Base-by-base conservation (phyloP, 352 stramenopile genomes). In the Salisapilia sapeloensis region DNA sequence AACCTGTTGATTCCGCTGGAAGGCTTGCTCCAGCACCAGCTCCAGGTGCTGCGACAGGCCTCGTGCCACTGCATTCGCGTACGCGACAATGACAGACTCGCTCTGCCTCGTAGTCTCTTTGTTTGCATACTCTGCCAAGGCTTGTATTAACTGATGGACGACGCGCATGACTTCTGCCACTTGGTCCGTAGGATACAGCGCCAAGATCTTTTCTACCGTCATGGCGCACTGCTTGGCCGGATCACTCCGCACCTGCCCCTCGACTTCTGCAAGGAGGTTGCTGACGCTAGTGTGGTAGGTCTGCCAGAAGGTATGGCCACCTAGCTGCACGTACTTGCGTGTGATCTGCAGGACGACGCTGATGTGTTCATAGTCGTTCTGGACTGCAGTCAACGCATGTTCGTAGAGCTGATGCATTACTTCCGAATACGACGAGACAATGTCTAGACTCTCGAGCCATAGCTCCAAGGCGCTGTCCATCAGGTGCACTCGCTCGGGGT, bases 381-480 rank as follows among this genome's bases (percentile, higher is more conserved):
- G 52, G 53, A 89, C 60, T 22, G 85, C 44, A 8, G 48, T 56
- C 21, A 87, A 17, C 10, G 53, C 51, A 42, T 89, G 78, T 6
- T 25, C 37, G 19, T 87, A 84, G 0, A 87, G 59, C 13, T 47
- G 9, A 27, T 89, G 72, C 1, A 89, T 55, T 27, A 74, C 53
- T 35, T 79, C 59, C 0, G 54, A 70, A 51, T 92, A 89, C 10
- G 44, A 33, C 1, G 47, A 50, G 1, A 52, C 52, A 27, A 76
- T 52, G 11, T 58, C 46, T 6, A 81, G 46, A 7, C 60, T 57
- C 32, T 74, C 52, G 19, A 44, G 57, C 76, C 76, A 89, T 3
- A 89, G 46, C 30, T 78, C 64, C 12, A 89, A 36, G 1, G 72
- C 76, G 42, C 49, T 77, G 32, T 92, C 74, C 69, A 92, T 87